Base-by-base conservation (phyloP, 129 eudicot species). In the Helianthus annuus region DNA sequence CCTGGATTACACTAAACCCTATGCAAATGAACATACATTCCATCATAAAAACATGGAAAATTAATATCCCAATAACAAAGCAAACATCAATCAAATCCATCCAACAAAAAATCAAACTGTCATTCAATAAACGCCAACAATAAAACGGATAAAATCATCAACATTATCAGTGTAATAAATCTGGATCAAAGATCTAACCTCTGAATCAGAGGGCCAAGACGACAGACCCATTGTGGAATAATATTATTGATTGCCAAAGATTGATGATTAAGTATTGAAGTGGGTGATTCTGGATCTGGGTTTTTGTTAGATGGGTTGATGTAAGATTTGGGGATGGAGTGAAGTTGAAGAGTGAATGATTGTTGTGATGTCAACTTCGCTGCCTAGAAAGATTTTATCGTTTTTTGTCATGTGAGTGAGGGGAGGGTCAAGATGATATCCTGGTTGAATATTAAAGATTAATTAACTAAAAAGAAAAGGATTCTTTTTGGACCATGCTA, bases 181-280 rank as follows among this genome's bases (percentile, higher is more conserved):
- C 3, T 45, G 57, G 46, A 72, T 62, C 36, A 61, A 3, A 71
- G 44, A 61, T 3, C 7, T 60, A 5, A 74, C 78, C 64, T 74
- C 71, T 7, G 78, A 74, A 51, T 64, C 78, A 36, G 78, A 74
- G 5, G 71, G 78, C 78, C 78, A 74, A 63, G 78, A 63, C 15
- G 38, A 19, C 14, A 36, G 71, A 74, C 45, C 71, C 78, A 74
- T 71, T 27, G 32, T 27, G 32, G 32, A 27, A 27, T 27, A 27
- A 27, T 27, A 1, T 27, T 1, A 1, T 27, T 27, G 32, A 27
- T 27, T 27, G 32, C 32, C 32, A 27, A 27, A 27, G 32, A 27
- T 27, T 27, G 32, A 27, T 27, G 0, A n/a, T n/a, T n/a, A 27
- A 27, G 32, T 2, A 27, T 27, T 27, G 32, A 27, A 27, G 32